Conservation (phyloP, 192 early-diverging fungal genomes). For the Coemansia sp. region DNA sequence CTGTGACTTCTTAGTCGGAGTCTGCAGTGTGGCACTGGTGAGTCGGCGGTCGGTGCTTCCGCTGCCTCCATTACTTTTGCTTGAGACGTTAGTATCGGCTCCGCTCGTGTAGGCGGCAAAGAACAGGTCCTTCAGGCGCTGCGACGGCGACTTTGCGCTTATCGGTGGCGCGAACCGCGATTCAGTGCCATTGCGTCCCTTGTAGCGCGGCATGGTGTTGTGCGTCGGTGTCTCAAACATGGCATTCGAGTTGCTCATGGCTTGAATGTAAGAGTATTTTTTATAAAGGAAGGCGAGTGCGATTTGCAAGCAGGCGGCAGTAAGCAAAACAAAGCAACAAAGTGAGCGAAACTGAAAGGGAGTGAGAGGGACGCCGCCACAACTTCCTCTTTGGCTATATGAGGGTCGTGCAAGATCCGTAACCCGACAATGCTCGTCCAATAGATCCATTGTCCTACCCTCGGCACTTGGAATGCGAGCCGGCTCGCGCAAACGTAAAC, state of each 20-base stretch:
- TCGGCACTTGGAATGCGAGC: not conserved
- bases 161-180: not conserved
- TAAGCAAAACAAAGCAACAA: not conserved
- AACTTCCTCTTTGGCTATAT: not conserved
- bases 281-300: too few species aligned
- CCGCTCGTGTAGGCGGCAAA: slow-evolving; percentile 53
- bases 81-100: slow-evolving; percentile 8
- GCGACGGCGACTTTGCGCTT: slow-evolving; percentile 41
- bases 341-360: not conserved
- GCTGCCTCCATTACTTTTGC: slow-evolving; percentile 9
- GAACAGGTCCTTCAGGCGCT: slow-evolving; percentile 51
- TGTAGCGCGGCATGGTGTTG: slow-evolving; percentile 24
- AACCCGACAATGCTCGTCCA: not conserved
- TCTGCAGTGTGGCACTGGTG: slow-evolving; percentile 27
- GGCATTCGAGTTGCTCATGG: slow-evolving; percentile 21
- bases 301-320: not conserved
- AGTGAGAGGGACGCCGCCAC: not conserved
- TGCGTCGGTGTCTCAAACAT: slow-evolving; percentile 40
- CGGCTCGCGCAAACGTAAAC: too few species aligned
- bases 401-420: not conserved
- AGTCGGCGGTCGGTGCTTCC: slow-evolving; percentile 1
- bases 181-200: slow-evolving; percentile 9
- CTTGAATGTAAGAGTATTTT: not conserved
- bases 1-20: slow-evolving; percentile 27
- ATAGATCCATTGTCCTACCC: not conserved